A percentile compares a stretch with the other conserved stretches of the same genome.
Evolutionary conservation across 2,329 filamentous ascomycete genomes (phyloP).

Genomic region (Cladorrhinum sp.): DNA sequence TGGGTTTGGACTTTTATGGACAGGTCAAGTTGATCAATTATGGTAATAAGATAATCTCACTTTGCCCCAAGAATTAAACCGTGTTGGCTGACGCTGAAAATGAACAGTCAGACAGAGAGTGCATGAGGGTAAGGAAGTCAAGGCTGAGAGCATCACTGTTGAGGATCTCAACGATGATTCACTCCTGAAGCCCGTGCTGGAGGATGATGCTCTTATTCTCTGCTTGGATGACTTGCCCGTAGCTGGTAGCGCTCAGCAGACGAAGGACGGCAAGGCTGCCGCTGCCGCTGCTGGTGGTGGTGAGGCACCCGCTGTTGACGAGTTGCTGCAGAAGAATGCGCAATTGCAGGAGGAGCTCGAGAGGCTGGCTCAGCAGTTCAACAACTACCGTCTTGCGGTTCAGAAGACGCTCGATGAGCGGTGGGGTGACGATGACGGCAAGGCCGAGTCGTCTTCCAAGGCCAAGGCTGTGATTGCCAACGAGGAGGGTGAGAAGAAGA

Average conservation of each 20-base stretch:
- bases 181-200: constrained; percentile 78
- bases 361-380: constrained; percentile 58
- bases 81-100: background rate
- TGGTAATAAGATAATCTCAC: constrained; percentile 33
- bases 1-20: constrained; percentile 68
- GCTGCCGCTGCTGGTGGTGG: constrained; percentile 2
- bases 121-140: constrained; percentile 44
- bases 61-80: too few species aligned
- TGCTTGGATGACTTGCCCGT: constrained; percentile 74
- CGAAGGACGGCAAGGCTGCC: background rate
- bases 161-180: constrained; percentile 70
- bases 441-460: constrained; percentile 31
- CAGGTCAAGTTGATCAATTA: constrained; percentile 75
- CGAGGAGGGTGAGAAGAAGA: constrained; percentile 32
- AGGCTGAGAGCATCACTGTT: constrained; percentile 55
- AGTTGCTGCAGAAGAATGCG: constrained; percentile 44
- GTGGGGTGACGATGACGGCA: constrained; percentile 55
- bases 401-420: constrained; percentile 65
- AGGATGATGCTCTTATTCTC: constrained; percentile 87
- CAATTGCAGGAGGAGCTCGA: constrained; percentile 61
- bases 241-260: constrained; percentile 31
- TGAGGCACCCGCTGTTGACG: constrained; percentile 20
- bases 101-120: constrained; percentile 46
- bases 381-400: constrained; percentile 62
- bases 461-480: constrained; percentile 8